Evolutionary conservation across 2,329 filamentous ascomycete genomes (phyloP).

Genomic region (Pleomassaria siparia): DNA sequence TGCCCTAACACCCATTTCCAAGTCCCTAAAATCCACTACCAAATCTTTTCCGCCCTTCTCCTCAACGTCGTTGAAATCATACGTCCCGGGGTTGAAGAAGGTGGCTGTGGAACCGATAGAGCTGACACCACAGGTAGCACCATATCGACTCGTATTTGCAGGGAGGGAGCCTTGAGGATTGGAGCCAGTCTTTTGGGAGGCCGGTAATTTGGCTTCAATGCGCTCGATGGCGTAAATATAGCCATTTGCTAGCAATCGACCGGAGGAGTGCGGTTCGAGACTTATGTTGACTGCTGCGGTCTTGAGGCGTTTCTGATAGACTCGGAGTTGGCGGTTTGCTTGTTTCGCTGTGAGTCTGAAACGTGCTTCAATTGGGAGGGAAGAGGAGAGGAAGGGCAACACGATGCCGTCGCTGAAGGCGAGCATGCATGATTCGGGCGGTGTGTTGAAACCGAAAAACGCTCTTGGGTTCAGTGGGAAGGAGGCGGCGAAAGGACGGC

Average conservation of each 20-base stretch:
- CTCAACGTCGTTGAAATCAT: slow-evolving; percentile 26
- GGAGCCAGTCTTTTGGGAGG: slow-evolving; percentile 20
- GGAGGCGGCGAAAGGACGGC: slow-evolving; percentile 46
- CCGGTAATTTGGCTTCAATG: slow-evolving; percentile 36
- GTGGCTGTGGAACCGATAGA: slow-evolving; percentile 43
- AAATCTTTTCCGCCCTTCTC: slow-evolving; percentile 36
- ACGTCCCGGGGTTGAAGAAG: slow-evolving; percentile 33
- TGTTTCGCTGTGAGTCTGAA: slow-evolving; percentile 43
- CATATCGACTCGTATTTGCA: slow-evolving; percentile 29
- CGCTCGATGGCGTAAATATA: slow-evolving; percentile 48
- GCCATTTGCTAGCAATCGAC: slow-evolving; percentile 46
- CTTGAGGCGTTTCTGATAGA: slow-evolving; percentile 49
- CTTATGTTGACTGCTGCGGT: slow-evolving; percentile 11
- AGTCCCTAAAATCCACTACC: slow-evolving; percentile 41
- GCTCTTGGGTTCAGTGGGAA: slow-evolving; percentile 52
- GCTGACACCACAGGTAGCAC: slow-evolving; percentile 50
- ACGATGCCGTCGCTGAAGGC: slow-evolving; percentile 51
- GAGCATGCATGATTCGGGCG: slow-evolving; percentile 50
- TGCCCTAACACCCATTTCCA: slow-evolving; percentile 46
- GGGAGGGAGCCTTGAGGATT: slow-evolving; percentile 44
- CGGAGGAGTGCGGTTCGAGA: slow-evolving; percentile 41
- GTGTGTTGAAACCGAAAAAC: slow-evolving; percentile 43
- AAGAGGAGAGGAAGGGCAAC: slow-evolving; percentile 45
- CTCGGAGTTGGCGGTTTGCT: slow-evolving; percentile 46
- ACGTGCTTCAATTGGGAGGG: slow-evolving; percentile 39